Base-by-base conservation (phyloP, 2,329 filamentous ascomycete genomes). In the Arthrocladium fulminans region DNA sequence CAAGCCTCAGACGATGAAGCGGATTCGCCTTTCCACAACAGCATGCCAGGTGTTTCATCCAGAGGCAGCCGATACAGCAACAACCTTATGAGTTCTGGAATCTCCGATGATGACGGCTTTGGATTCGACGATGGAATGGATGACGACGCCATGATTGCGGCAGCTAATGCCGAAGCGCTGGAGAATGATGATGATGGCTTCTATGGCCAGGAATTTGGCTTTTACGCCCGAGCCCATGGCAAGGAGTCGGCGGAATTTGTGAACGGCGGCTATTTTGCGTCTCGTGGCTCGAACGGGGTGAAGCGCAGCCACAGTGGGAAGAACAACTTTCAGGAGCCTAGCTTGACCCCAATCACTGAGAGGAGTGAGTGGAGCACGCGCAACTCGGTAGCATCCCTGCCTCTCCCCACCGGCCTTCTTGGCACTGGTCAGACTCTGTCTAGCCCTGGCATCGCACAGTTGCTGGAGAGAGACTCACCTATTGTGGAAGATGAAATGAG, bases 191-290 rank as follows among this genome's bases (percentile, higher is more conserved):
- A 83, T 5, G 90, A 96, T 54, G 90, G 88, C 0, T 94, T 92
- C 71, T 98, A 98, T 61, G 92, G 92, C 0, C 84, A 88, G 57
- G 92, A 98, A 63, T 98, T 98, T 61, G 89, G 88, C 0, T 98
- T 98, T 65, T 98, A 95, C 64, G 88, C 89, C 20, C 66, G 68
- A 15, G 64, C 67, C 9, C 63, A 73, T 40, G 73, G 72, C 17
- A 70, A 68, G 24, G 68, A 69, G 48, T 70, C 70, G 32, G 67
- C 72, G 5, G 69, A 84, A 47, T 86, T 84, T 57, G 76, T 80
- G 12, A 85, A 88, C 57, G 92, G 92, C 23, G 92, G 92, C 17
- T 95, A 87, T 66, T 97, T 97, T 61, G 88, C 87, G 1, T 80
- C 85, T 0, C 80, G 83, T 17, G 83, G 83, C 2, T 67, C 83